Evolutionary conservation across 192 early-diverging fungal species (phyloP), one percentile per base, ranked within the genome.

Genomic region (Jimgerdemannia lactiflua): DNA sequence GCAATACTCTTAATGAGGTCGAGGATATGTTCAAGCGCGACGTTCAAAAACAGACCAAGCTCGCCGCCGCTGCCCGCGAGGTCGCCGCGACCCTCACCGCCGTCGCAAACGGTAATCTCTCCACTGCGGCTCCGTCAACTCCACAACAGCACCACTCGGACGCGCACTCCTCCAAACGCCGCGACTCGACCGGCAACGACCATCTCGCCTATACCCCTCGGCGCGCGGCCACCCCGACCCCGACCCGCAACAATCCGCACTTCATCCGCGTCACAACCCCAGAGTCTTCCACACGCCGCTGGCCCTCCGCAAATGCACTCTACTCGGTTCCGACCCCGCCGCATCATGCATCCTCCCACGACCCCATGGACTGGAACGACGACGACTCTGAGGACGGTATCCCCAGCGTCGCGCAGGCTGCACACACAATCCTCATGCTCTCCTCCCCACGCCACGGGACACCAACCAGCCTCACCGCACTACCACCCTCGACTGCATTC

Each of bases 1-100:
- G 77, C 68, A 77, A 80, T 71, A 80, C 79, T 17, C 64, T 80
- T 42, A 75, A 80, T 42, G 79, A 80, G 65, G 79, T 80, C 69
- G 79, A 80, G 41, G 76, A 75, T 4, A 42, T 80, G 42, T 72
- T 77, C 74, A n/a, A 71, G 71, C 40, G 42, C 76, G 43, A 73
- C 79, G 11, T 70, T 68, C 42, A 59, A 42, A 11, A 68, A 73
- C 41, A 70, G 74, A 42, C 75, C 20, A 54, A 64, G 71, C 4
- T 76, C 79, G 75, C 19, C 75, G 69, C 2, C 64, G 17, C 41
- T 69, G 59, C 9, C 75, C 76, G 18, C 19, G 71, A 54, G 49
- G 49, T 11, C 49, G 49, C 49, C 49, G 49, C 49, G 49, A 54
- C 49, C 49, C 49, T 54, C 49, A 54, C 49, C 49, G 49, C 49